Percentiles rank a stretch among this genome's conserved stretches.
Evolutionary conservation across 148 eudicot species (phyloP).

Genomic region (Silene latifolia): DNA sequence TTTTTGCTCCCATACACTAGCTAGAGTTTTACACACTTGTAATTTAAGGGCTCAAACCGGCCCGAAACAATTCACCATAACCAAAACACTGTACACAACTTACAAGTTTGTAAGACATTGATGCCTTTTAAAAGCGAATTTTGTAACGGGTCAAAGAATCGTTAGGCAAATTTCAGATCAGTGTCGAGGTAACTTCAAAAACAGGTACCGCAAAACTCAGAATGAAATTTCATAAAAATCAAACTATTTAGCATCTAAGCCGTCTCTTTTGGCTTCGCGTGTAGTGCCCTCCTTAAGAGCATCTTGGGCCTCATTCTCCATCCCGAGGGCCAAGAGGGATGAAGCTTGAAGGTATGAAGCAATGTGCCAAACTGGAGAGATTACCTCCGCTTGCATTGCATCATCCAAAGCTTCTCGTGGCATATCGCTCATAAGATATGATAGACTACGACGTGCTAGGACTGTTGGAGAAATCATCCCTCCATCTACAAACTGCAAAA

Average conservation of each 20-base stretch:
- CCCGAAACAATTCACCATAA: neutral
- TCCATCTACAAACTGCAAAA: slow-evolving; percentile 50
- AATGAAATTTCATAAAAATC: neutral
- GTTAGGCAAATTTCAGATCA: neutral
- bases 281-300: slow-evolving; percentile 58
- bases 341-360: slow-evolving; percentile 61
- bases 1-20: slow-evolving; percentile 19
- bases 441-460: slow-evolving; percentile 62
- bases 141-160: slow-evolving; percentile 1
- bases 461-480: slow-evolving; percentile 67
- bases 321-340: slow-evolving; percentile 54
- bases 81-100: slow-evolving; percentile 28
- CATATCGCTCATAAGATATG: slow-evolving; percentile 57
- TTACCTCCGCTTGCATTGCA: slow-evolving; percentile 70
- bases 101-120: slow-evolving; percentile 21
- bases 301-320: slow-evolving; percentile 50
- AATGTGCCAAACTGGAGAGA: slow-evolving; percentile 63
- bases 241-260: slow-evolving; percentile 26
- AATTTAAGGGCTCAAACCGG: slow-evolving; percentile 11
- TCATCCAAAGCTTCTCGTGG: slow-evolving; percentile 60
- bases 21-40: slow-evolving; percentile 7
- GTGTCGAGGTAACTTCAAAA: slow-evolving; percentile 13
- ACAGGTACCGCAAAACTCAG: neutral
- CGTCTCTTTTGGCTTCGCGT: slow-evolving; percentile 47
- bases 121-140: slow-evolving; percentile 11